phyloP scores from a whole-genome alignment of 2,329 filamentous ascomycete genomes.

The Hypoxylon sp. region DNA sequence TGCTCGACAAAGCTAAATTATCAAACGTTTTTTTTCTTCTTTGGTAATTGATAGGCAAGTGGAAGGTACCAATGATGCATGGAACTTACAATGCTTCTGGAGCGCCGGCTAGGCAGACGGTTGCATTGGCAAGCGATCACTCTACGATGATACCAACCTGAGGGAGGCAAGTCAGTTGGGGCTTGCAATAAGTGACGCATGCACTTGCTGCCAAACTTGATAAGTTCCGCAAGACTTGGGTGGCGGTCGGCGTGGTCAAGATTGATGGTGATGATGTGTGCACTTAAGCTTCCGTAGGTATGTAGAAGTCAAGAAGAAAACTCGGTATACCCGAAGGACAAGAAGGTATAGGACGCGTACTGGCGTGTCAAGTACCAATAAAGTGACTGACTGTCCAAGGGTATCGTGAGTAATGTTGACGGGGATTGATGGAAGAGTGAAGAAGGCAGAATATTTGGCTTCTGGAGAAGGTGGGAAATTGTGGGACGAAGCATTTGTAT shows the following conservation, averaged over 20 bases:
- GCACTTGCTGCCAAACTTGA: background rate
- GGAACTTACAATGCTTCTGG: background rate
- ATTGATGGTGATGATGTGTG: background rate
- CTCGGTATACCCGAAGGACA: conserved; percentile 1
- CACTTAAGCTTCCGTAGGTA: background rate
- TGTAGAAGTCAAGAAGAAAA: conserved; percentile 4
- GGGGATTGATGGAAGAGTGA: background rate
- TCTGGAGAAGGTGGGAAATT: background rate
- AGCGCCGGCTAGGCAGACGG: background rate
- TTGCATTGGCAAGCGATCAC: background rate
- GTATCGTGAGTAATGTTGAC: background rate
- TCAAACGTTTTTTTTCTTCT: background rate
- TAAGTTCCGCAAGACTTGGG: background rate
- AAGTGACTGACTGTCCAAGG: background rate
- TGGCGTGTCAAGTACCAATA: background rate
- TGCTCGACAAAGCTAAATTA: background rate
- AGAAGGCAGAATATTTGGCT: background rate
- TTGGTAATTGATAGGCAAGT: too few species aligned
- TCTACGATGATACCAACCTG: background rate
- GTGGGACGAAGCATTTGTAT: background rate
- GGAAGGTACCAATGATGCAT: background rate
- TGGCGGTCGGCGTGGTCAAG: background rate
- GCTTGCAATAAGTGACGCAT: background rate
- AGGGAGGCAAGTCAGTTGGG: background rate
- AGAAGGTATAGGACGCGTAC: background rate